phyloP scores from a whole-genome alignment of 176 grass and related monocot genomes.

The Canna indica region DNA sequence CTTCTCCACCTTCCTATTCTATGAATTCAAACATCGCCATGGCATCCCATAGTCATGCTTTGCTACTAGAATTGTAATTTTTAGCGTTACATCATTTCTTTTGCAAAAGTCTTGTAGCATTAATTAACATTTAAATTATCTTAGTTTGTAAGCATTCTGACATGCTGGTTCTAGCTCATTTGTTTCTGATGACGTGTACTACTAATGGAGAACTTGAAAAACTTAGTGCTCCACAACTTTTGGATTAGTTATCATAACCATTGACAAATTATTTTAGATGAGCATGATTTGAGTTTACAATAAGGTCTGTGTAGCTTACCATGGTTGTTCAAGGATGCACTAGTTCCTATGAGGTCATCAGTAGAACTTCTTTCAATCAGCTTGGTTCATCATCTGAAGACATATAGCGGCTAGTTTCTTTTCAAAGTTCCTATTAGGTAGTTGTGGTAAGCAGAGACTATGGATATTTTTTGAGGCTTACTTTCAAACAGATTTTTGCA shows the following conservation, averaged over 20 bases:
- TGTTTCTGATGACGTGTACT: background rate
- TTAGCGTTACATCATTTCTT: no score
- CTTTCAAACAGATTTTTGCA: background rate
- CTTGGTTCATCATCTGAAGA: background rate
- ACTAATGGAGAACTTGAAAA: background rate
- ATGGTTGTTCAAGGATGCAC: background rate
- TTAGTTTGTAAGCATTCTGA: background rate
- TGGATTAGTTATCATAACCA: background rate
- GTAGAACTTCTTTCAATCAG: background rate
- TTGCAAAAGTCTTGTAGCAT: no score
- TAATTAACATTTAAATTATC: background rate
- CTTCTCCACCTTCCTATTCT: background rate
- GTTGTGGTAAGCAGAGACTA: background rate
- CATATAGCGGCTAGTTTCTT: background rate
- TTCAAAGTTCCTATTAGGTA: background rate
- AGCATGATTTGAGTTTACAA: background rate
- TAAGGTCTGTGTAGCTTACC: background rate
- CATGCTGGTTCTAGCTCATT: background rate
- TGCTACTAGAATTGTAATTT: background rate
- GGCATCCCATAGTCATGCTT: no score
- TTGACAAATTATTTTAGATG: background rate
- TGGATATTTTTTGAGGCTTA: background rate
- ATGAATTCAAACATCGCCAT: background rate
- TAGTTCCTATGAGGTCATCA: background rate
- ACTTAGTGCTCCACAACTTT: background rate